phyloP scores from a whole-genome alignment of 371 early-diverging fungal genomes.

The Paraphysoderma sedebokerense region DNA sequence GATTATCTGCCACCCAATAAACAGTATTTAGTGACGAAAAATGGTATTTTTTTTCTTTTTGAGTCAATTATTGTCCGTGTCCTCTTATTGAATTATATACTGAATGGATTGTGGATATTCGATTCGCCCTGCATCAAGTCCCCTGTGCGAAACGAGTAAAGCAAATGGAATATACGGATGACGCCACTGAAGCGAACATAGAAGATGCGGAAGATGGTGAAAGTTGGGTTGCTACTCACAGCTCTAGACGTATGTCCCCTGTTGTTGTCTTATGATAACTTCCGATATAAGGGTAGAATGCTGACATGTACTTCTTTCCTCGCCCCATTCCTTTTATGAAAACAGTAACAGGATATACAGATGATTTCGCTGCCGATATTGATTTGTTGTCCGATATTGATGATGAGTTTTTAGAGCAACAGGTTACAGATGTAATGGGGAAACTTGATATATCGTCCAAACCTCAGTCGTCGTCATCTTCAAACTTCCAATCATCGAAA shows the following conservation, averaged over 20 bases:
- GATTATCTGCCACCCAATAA: constrained; percentile 84
- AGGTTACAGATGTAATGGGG: too few relatives aligned
- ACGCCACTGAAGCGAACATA: constrained; percentile 32
- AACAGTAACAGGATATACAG: too few relatives aligned
- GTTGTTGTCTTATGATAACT: too few relatives aligned
- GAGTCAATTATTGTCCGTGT: background rate
- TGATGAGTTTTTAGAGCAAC: constrained; percentile 1
- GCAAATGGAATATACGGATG: constrained; percentile 60
- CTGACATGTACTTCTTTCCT: too few relatives aligned
- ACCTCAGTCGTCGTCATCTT: background rate
- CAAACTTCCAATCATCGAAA: background rate
- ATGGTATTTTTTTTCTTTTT: constrained; percentile 32
- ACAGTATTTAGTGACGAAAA: constrained; percentile 87
- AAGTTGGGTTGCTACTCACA: constrained; percentile 71
- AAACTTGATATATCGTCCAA: too few relatives aligned
- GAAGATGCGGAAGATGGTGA: constrained; percentile 34
- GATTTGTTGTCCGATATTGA: too few relatives aligned
- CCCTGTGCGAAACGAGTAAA: constrained; percentile 82
- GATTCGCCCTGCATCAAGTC: too few relatives aligned
- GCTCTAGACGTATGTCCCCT: too few relatives aligned
- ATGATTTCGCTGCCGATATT: too few relatives aligned
- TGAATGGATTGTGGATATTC: too few relatives aligned
- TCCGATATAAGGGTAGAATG: too few relatives aligned
- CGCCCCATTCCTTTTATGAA: too few relatives aligned
- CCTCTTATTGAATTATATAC: background rate